Evolutionary conservation across 2,329 filamentous ascomycete genomes (phyloP), one percentile per base, ranked within the genome.

Genomic region (Clarireedia paspali): DNA sequence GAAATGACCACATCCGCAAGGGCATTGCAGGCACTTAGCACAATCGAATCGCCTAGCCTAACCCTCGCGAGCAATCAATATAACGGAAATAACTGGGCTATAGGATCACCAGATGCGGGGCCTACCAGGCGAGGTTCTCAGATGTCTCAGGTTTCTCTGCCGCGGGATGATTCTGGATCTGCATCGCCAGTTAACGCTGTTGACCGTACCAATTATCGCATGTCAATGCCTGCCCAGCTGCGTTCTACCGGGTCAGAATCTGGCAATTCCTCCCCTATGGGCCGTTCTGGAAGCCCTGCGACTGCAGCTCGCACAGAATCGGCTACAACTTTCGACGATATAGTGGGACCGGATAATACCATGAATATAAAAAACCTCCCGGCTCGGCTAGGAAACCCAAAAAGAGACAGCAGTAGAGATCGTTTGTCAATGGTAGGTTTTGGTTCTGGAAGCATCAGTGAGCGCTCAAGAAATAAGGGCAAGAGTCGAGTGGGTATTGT

Each of bases 401-500:
- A 54, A 14, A 59, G 63, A 55, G 64, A 68, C 23, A 57, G 54
- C 47, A 68, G 66, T 47, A 61, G 62, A 55, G 81, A 83, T 63
- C 74, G 75, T 71, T 83, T 81, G 63, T 83, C 74, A 67, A 88
- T 80, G 2, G 81, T 84, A 58, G 89, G 90, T 0, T 90, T 95
- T 66, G 84, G 84, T 0, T 75, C 83, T 1, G 81, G 83, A 49
- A 86, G 87, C 55, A 75, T 87, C 58, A 87, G 85, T 62, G 90
- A 96, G 67, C 79, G 87, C 60, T 88, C 84, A 68, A 85, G 89
- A 59, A 85, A 86, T 63, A 90, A 89, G 69, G 89, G 89, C 30
- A 91, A 88, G 70, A 87, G 88, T 27, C 84, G 92, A 54, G 80
- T 89, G 14, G 83, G 83, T 23, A 85, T 96, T 56, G 81, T 95